These are phyloP conservation scores for Amoebophrya sp. DNA, from an alignment of 169 alveolate species.

Conservation along the genomic window DNA sequence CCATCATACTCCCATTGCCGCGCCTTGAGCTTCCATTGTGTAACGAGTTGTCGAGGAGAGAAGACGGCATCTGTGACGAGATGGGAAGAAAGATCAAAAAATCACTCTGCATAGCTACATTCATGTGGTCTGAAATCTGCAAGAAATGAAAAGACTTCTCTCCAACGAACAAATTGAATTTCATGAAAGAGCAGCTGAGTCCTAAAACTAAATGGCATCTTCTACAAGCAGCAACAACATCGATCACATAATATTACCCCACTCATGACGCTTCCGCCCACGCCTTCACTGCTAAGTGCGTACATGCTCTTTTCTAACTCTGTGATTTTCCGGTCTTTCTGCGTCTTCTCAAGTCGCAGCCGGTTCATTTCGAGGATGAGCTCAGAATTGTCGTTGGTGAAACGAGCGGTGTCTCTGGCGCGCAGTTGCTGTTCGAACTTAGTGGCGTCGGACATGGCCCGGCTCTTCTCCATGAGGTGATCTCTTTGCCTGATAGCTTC, in stretches of 20 bases:
- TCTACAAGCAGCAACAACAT: neutral
- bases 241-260: neutral
- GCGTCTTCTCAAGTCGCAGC: neutral
- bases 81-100: no score
- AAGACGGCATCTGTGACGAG: no score
- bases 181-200: neutral
- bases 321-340: neutral
- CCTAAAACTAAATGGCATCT: neutral
- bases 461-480: neutral
- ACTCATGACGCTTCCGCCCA: neutral
- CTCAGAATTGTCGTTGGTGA: neutral
- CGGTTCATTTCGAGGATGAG: conserved; percentile 7
- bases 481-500: neutral
- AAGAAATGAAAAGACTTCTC: no score
- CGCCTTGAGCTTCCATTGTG: no score
- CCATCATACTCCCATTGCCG: neutral
- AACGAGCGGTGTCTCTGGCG: neutral
- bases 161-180: no score
- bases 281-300: neutral
- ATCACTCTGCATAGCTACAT: no score
- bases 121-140: no score
- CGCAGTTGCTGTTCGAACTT: neutral
- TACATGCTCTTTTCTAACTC: neutral
- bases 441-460: neutral
- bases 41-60: no score